These are phyloP conservation scores for Trichosphaerium sp. DNA, from an alignment of 78 protist genomes.

Conservation along the genomic window DNA sequence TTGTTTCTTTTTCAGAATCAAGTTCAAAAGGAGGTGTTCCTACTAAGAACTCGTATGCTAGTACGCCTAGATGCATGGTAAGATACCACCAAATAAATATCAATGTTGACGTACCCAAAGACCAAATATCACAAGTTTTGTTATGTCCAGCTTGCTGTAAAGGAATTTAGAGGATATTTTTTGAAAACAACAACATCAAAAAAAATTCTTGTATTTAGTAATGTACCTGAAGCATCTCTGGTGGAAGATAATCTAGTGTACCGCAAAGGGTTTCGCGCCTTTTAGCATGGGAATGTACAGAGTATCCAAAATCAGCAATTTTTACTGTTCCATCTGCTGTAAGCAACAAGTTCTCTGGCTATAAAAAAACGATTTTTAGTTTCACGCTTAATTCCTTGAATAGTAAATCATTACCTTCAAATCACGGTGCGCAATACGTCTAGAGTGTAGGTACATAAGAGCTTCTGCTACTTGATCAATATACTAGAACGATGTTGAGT, in stretches of 20 bases:
- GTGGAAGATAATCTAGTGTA: conserved; percentile 92
- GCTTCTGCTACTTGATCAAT: conserved; percentile 72
- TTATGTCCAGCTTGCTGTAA: too few relatives aligned
- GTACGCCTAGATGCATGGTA: conserved; percentile 27
- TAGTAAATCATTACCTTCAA: conserved; percentile 61
- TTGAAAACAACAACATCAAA: too few relatives aligned
- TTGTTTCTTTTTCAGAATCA: not conserved
- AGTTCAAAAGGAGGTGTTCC: conserved; percentile 28
- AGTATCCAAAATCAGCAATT: conserved; percentile 97
- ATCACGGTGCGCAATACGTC: conserved; percentile 91
- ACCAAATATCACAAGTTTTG: too few relatives aligned
- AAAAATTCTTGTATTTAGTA: too few relatives aligned
- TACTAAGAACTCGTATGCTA: conserved; percentile 26
- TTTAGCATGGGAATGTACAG: conserved; percentile 68
- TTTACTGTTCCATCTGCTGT: conserved; percentile 66
- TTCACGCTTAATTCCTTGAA: not conserved
- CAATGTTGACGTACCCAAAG: too few relatives aligned
- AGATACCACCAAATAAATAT: too few relatives aligned
- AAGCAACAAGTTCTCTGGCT: conserved; percentile 82
- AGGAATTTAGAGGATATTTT: too few relatives aligned
- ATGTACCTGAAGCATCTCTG: conserved; percentile 85
- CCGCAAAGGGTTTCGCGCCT: conserved; percentile 80
- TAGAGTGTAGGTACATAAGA: conserved; percentile 71
- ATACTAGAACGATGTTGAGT: conserved; percentile 17
- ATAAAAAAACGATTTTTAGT: not conserved